A percentile compares a stretch with the other conserved stretches of the same genome.
These are phyloP conservation scores for Acrodontium crateriforme DNA, from an alignment of 2,329 filamentous ascomycete species.

Conservation along the genomic window DNA sequence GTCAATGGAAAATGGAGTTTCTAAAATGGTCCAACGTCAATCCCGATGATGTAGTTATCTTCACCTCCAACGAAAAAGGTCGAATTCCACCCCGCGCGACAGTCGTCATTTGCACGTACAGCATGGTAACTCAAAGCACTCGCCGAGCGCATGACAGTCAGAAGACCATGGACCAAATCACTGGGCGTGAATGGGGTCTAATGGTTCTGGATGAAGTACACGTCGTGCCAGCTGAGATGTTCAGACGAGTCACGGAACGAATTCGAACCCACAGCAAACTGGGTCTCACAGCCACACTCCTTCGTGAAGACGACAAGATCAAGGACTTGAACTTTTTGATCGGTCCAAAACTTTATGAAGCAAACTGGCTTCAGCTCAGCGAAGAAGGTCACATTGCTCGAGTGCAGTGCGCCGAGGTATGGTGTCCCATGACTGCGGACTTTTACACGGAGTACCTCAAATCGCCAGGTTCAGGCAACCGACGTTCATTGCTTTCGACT, in stretches of 20 bases:
- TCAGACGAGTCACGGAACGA: slow-evolving; percentile 79
- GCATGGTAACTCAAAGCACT: slow-evolving; percentile 90
- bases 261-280: slow-evolving; percentile 95
- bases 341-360: slow-evolving; percentile 92
- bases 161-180: slow-evolving; percentile 95
- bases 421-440: slow-evolving; percentile 98
- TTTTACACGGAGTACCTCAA: slow-evolving; percentile 91
- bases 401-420: slow-evolving; percentile 96
- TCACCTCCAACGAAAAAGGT: slow-evolving; percentile 86
- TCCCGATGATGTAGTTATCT: slow-evolving; percentile 83
- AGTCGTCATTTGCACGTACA: slow-evolving; percentile 95
- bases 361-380: slow-evolving; percentile 98
- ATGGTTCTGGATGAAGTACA: slow-evolving; percentile 97
- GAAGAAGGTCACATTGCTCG: slow-evolving; percentile 94
- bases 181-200: slow-evolving; percentile 82
- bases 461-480: slow-evolving; percentile 46
- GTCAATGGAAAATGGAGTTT: slow-evolving; percentile 94
- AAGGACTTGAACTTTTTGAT: slow-evolving; percentile 94
- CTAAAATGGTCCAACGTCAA: slow-evolving; percentile 98
- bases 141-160: slow-evolving; percentile 82
- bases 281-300: slow-evolving; percentile 80
- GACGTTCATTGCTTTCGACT: slow-evolving; percentile 63
- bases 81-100: slow-evolving; percentile 78
- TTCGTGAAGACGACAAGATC: slow-evolving; percentile 97
- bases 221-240: slow-evolving; percentile 93